Evolutionary conservation across 805 yeast species (phyloP), one percentile per base, ranked within the genome.

Genomic region (Metschnikowia bowlesiae): DNA sequence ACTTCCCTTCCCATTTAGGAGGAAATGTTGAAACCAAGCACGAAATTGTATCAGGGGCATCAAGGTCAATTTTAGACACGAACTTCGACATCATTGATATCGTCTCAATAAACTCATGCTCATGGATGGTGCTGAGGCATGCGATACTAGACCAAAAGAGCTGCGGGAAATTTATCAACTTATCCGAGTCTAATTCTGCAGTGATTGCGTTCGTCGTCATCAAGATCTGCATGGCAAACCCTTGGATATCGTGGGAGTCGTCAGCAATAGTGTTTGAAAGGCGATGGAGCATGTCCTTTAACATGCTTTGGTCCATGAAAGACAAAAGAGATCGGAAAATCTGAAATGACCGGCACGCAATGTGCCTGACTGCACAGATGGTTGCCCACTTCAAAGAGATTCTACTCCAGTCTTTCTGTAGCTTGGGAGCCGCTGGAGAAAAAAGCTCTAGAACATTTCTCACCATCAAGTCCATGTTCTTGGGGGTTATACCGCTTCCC

Each of bases 281-380:
- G 52, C 99, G 79, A 49, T 92, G 96, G 9, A 94, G 73, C 96
- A 94, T 89, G 68, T 91, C 98, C 49, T 89, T 82, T 41, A 95
- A 71, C 97, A 94, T 92, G 9, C 79, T 75, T 61, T 85, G 91
- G 62, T 94, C 97, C 53, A 92, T 70, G 58, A 84, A 83, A 8
- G 88, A 80, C n/a, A 90, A 70, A 50, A 94, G 67, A 3, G 95
- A 87, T 40, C 99, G 75, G 70, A 91, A 94, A 0, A 91, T 78
- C 64, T 94, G 99, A 68, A 95, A 92, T 0, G 98, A 91, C 28
- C 99, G 79, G 57, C 99, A 94, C 0, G 99, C 99, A 57, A 94
- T 81, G 64, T 95, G 99, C 61, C 97, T 78, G 1, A 92, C 98
- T 2, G 97, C 95, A 70, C 98, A 94, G 1, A 96, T 85, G 0